Evolutionary conservation across 1,139 yeast species (phyloP).

Genomic region (Zygosaccharomyces pseudobailii): DNA sequence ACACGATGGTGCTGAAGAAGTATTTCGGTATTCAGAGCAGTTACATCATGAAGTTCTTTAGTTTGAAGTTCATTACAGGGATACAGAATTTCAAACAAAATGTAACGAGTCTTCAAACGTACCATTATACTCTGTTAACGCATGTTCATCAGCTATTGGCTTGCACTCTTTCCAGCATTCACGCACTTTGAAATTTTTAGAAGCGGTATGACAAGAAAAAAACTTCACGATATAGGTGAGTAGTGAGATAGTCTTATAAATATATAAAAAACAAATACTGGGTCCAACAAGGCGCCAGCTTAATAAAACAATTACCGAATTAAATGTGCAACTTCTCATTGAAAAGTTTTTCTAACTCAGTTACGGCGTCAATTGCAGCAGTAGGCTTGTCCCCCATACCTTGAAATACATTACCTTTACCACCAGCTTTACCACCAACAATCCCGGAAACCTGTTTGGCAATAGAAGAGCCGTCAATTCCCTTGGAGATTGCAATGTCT

Average conservation of each 20-base stretch:
- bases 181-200: too few relatives aligned
- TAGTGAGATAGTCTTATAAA: neutral
- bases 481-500: slow-evolving; percentile 63
- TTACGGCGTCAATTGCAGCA: slow-evolving; percentile 68
- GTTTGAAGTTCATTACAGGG: slow-evolving; percentile 40
- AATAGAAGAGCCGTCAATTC: slow-evolving; percentile 69
- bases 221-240: neutral
- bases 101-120: slow-evolving; percentile 76
- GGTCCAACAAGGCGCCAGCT: neutral
- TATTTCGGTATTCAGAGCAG: slow-evolving; percentile 32
- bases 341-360: slow-evolving; percentile 57
- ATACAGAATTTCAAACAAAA: slow-evolving; percentile 71
- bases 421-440: slow-evolving; percentile 98
- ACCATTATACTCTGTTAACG: slow-evolving; percentile 51
- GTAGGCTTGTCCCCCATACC: slow-evolving; percentile 88
- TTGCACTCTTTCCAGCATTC: too few relatives aligned
- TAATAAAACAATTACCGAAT: slow-evolving; percentile 2
- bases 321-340: slow-evolving; percentile 46
- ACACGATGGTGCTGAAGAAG: slow-evolving; percentile 46
- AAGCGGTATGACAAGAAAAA: too few relatives aligned
- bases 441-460: slow-evolving; percentile 64
- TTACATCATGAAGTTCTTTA: slow-evolving; percentile 6
- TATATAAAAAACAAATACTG: neutral
- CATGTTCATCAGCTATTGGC: neutral
- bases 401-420: slow-evolving; percentile 93